phyloP scores from a whole-genome alignment of 192 early-diverging fungal genomes.

The Backusella parvicylindrica region DNA sequence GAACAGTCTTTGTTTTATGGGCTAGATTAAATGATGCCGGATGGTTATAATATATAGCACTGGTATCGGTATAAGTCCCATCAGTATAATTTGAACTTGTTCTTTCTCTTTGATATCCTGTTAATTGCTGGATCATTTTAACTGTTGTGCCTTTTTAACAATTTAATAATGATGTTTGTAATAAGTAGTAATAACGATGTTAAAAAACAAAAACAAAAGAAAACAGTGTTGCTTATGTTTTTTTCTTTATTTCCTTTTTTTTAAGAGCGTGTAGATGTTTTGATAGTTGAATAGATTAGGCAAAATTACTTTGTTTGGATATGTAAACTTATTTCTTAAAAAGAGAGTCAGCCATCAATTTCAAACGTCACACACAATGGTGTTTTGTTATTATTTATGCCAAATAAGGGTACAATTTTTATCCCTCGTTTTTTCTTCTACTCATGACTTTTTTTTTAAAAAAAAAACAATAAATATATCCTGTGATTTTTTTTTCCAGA shows the following conservation, averaged over 20 bases:
- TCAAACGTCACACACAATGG: background rate
- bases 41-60: background rate
- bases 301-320: conserved; percentile 10
- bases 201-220: background rate
- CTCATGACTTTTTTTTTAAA: background rate
- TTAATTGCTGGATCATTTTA: background rate
- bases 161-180: background rate
- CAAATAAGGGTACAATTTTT: background rate
- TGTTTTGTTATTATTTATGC: background rate
- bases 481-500: background rate
- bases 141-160: background rate
- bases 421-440: background rate
- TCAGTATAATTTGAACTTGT: background rate
- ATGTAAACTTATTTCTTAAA: conserved; percentile 10
- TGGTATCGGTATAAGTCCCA: background rate
- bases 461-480: background rate
- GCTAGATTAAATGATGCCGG: background rate
- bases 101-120: background rate
- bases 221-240: background rate
- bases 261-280: background rate
- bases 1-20: background rate
- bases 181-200: background rate
- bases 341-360: background rate
- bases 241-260: background rate
- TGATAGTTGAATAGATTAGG: background rate